Evolutionary conservation across 1,284 basidiomycete genomes (phyloP), one percentile per base, ranked within the genome.

Genomic region (Coniophora puteana): DNA sequence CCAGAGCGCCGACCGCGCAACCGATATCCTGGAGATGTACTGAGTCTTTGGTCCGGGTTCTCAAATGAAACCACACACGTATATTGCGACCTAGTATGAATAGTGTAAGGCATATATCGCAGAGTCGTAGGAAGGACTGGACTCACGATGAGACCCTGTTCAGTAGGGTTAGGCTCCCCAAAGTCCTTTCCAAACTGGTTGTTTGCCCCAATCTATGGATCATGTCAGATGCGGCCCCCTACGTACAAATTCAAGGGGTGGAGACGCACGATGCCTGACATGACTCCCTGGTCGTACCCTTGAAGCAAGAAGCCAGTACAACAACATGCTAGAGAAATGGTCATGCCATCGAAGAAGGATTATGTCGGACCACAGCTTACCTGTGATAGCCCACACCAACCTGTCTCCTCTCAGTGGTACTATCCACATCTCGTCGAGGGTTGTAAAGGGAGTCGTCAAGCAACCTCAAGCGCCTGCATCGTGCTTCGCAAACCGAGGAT

Each of bases 231-330:
- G n/a, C n/a, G n/a, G n/a, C n/a, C n/a, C n/a, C n/a, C n/a, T 6
- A 16, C 10, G 18, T 7, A 18, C 14, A 26, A 8, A 43, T 16
- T 7, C 26, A 13, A 14, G 13, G 16, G 13, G 20, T 24, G 12
- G 23, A 8, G 23, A 40, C 61, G 21, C 39, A 68, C 68, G 28
- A 72, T 68, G 4, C 69, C 68, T 30, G 67, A 69, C 69, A 71
- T 72, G 23, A 71, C 69, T 16, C 69, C 69, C 46, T 71, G 68
- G 51, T 71, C 69, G 46, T 71, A 71, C 1, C 69, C 69, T 11
- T 69, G 55, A 4, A 71, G 59, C n/a, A 69, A 46, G 47, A 72
- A 70, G 3, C 67, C 69, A 47, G 65, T 63, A 47, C 64, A 67
- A 46, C 66, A 69, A 43, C 67, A 68, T 41, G 67, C 67, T 68